Conservation (phyloP, 306 rosid species). For the Canavalia ensiformis region DNA sequence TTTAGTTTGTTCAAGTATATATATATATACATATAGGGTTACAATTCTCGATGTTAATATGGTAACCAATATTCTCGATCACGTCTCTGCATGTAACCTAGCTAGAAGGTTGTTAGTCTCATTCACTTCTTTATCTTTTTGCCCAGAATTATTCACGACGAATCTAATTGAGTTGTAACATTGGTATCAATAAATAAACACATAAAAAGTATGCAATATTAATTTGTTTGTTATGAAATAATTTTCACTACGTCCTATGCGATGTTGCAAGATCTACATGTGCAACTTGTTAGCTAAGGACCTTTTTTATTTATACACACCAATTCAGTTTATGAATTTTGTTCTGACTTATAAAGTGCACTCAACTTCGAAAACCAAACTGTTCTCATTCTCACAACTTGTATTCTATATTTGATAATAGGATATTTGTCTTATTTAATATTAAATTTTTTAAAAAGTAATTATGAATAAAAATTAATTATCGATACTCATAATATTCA, state of each 20-base stretch:
- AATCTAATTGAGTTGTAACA: conserved; percentile 44
- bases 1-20: conserved; percentile 36
- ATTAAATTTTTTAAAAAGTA: neutral
- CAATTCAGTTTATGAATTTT: conserved; percentile 38
- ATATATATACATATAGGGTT: too few species aligned
- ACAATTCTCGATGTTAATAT: neutral
- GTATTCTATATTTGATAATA: conserved; percentile 20
- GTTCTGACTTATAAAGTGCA: conserved; percentile 14
- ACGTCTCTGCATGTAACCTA: conserved; percentile 54
- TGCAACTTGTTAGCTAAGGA: conserved; percentile 31
- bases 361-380: neutral
- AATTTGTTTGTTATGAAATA: conserved; percentile 54
- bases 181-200: conserved; percentile 8
- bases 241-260: conserved; percentile 47
- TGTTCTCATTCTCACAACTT: neutral
- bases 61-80: conserved; percentile 37
- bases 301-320: conserved; percentile 29
- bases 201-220: conserved; percentile 42
- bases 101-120: conserved; percentile 57
- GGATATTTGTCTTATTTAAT: neutral
- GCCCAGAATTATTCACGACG: conserved; percentile 36
- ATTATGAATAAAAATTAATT: conserved; percentile 1
- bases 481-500: neutral
- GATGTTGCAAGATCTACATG: conserved; percentile 16
- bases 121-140: conserved; percentile 53